Conservation (phyloP, 164 flowering plant species). For the Akebia trifoliata region DNA sequence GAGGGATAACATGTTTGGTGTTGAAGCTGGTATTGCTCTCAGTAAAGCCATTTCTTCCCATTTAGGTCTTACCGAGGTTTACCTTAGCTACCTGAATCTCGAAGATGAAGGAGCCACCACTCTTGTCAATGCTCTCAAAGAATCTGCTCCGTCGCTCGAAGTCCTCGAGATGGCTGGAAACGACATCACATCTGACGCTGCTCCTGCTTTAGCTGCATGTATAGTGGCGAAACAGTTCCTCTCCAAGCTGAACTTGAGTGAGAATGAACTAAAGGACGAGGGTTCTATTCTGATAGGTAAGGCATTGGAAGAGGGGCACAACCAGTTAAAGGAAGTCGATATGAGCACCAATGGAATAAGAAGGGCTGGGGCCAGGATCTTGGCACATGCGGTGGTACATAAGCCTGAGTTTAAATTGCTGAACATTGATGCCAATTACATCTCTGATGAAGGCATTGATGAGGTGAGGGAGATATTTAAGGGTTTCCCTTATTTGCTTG, state of each 20-base stretch:
- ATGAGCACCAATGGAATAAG: conserved; percentile 50
- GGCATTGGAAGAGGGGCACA: conserved; percentile 45
- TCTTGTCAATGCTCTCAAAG: conserved; percentile 51
- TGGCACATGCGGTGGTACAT: conserved; percentile 49
- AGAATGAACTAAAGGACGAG: conserved; percentile 79
- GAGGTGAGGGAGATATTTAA: conserved; percentile 65
- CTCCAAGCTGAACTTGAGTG: conserved; percentile 57
- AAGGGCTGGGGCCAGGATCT: conserved; percentile 62
- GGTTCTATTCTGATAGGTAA: conserved; percentile 54
- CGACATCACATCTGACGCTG: conserved; percentile 63
- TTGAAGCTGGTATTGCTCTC: conserved; percentile 55
- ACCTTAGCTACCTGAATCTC: conserved; percentile 75
- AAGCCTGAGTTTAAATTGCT: conserved; percentile 58
- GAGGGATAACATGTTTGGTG: conserved; percentile 87
- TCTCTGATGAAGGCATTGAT: conserved; percentile 85
- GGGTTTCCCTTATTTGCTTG: conserved; percentile 56
- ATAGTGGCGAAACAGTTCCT: conserved; percentile 42
- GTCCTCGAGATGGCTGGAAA: conserved; percentile 89
- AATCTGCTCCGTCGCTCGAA: conserved; percentile 47
- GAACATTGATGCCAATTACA: conserved; percentile 66
- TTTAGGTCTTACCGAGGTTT: conserved; percentile 45
- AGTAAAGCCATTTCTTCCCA: conserved; percentile 45
- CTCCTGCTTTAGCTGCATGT: conserved; percentile 54
- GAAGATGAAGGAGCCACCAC: conserved; percentile 74
- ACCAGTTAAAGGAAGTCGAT: conserved; percentile 59